Conservation (phyloP, 768 basidiomycete genomes). For the Mycena rosella region DNA sequence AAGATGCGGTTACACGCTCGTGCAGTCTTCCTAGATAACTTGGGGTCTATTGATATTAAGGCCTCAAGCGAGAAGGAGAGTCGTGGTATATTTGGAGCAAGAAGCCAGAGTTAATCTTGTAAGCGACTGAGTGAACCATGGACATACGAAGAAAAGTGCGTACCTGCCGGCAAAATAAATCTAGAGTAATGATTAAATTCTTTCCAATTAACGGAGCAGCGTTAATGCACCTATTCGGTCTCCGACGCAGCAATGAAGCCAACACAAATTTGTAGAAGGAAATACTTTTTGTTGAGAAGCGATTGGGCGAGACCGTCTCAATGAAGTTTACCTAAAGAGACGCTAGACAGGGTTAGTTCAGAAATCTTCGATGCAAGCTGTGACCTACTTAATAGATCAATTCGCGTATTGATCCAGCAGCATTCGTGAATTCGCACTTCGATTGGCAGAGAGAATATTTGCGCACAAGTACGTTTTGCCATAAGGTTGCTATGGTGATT, state of each 20-base stretch:
- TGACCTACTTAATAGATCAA: neutral
- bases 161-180: constrained; percentile 19
- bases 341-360: neutral
- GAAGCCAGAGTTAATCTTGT: constrained; percentile 25
- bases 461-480: neutral
- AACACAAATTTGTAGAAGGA: neutral
- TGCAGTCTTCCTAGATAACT: neutral
- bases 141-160: constrained; percentile 23
- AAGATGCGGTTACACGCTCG: neutral
- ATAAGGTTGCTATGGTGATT: constrained; percentile 9
- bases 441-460: neutral
- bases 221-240: neutral
- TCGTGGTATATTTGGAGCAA: constrained; percentile 10
- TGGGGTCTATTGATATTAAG: neutral
- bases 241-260: neutral
- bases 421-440: neutral
- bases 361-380: neutral
- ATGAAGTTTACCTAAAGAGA: neutral
- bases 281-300: no score
- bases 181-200: neutral
- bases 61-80: neutral
- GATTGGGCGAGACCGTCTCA: neutral
- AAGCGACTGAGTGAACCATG: constrained; percentile 10
- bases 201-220: neutral
- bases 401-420: no score